phyloP scores from a whole-genome alignment of 2,329 filamentous ascomycete species.

The Pseudogymnoascus pannorum region DNA sequence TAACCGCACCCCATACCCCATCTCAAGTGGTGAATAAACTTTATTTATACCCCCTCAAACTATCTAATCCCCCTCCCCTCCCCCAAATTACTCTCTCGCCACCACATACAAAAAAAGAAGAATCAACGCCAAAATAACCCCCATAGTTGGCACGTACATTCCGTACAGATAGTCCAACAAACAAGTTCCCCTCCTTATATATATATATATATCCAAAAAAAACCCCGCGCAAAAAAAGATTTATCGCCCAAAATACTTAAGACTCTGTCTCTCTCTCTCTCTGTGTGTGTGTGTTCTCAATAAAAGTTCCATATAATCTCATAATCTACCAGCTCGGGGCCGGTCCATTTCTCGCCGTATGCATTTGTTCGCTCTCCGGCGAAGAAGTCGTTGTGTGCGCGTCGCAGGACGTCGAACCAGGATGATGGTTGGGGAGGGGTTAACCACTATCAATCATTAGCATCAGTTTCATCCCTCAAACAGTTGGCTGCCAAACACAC shows the following conservation, averaged over 20 bases:
- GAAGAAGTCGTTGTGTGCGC: conserved; percentile 48
- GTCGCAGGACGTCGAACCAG: conserved; percentile 46
- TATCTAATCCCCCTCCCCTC: not conserved
- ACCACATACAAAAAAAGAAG: not conserved
- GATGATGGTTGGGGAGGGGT: conserved; percentile 49
- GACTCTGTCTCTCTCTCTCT: too few relatives aligned
- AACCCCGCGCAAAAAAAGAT: not conserved
- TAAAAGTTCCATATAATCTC: conserved; percentile 44
- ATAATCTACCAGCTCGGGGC: conserved; percentile 40
- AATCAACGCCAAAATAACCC: not conserved
- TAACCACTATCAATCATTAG: conserved; percentile 37
- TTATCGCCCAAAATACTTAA: not conserved
- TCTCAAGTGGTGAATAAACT: too few relatives aligned
- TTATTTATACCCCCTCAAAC: not conserved
- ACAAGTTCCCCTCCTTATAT: not conserved
- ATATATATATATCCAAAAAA: not conserved
- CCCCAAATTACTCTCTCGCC: not conserved
- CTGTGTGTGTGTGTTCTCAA: conserved; percentile 25
- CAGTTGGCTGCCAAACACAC: conserved; percentile 29
- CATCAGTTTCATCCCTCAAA: not conserved
- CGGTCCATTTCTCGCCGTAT: conserved; percentile 47
- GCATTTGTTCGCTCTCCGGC: conserved; percentile 40
- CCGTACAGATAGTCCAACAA: not conserved
- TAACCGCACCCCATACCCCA: too few relatives aligned
- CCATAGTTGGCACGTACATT: not conserved